Evolutionary conservation across 78 protist genomes (phyloP).

Genomic region (Dictyostelium citrinum): DNA sequence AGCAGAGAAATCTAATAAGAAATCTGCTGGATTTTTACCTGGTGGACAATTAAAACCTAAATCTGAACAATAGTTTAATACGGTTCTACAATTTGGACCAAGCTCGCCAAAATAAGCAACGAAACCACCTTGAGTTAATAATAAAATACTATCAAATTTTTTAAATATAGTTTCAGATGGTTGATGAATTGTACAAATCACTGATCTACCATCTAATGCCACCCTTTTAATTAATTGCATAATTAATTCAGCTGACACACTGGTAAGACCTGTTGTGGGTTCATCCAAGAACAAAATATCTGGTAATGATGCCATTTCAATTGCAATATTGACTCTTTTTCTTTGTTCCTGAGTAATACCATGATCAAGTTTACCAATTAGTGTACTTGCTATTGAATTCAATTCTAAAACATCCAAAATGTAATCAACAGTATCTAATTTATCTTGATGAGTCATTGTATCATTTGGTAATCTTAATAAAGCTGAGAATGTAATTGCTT

Average conservation of each 20-base stretch:
- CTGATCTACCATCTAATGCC: constrained; percentile 52
- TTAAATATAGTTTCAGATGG: constrained; percentile 83
- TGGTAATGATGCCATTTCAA: constrained; percentile 56
- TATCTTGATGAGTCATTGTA: not conserved
- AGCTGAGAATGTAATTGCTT: constrained; percentile 68
- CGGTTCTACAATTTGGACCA: constrained; percentile 16
- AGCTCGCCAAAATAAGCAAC: constrained; percentile 80
- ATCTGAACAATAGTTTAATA: constrained; percentile 13
- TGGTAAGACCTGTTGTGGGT: constrained; percentile 63
- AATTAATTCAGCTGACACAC: constrained; percentile 35
- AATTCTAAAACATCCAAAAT: constrained; percentile 56
- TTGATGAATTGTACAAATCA: constrained; percentile 91
- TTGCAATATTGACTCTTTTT: constrained; percentile 56
- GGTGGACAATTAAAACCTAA: constrained; percentile 25
- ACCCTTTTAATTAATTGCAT: constrained; percentile 64
- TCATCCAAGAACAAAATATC: constrained; percentile 59
- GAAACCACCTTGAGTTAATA: constrained; percentile 84
- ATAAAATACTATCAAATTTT: constrained; percentile 75
- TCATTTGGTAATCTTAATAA: constrained; percentile 22
- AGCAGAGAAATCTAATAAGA: constrained; percentile 52
- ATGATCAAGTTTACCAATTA: constrained; percentile 20
- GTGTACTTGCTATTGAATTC: not conserved
- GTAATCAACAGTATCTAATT: not conserved
- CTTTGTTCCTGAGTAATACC: constrained; percentile 64
- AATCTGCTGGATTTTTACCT: constrained; percentile 71